Evolutionary conservation across 768 basidiomycete species (phyloP), one percentile per base, ranked within the genome.

Genomic region (Amanita fuliginea): DNA sequence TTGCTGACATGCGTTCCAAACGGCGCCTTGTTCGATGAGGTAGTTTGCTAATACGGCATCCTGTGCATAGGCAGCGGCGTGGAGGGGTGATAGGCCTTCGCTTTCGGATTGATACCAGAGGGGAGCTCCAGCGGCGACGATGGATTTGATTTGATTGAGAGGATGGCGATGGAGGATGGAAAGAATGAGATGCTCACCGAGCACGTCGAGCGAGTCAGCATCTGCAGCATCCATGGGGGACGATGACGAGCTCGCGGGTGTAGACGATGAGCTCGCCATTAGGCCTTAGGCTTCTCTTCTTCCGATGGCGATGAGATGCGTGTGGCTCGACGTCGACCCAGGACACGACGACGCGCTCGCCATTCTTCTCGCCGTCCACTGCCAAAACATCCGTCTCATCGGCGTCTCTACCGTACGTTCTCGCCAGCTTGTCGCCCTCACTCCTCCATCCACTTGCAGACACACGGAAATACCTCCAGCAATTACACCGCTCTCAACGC

Each of bases 51-150:
- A 67, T n/a, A 72, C 69, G 2, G 72, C 60, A 55, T 85, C 78
- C 56, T 84, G 80, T 41, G 75, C 63, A 56, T 85, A 91, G 1
- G 81, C 86, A 10, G 89, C 95, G 13, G 89, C 91, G 60, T 98
- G 95, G 40, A 98, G 64, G 14, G 82, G 74, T 4, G 90, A 91
- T 54, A 81, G 82, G 0, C 92, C 93, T 56, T 85, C 79, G 6
- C 70, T 70, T 42, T 78, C 77, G 60, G 85, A 86, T 64, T 96
- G 91, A 60, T 84, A 92, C 94, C 95, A 97, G 43, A 88, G 64
- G 1, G 89, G 89, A 6, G 90, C 85, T 14, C 82, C 88, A 4
- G 70, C 71, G 8, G 78, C 72, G 54, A 88, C 70, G 30, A 81
- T 61, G 11, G 60, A 60, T 53, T 71, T 68, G 47, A 86, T 67